Base-by-base conservation (phyloP, 75 land plant species). In the Picea glauca region DNA sequence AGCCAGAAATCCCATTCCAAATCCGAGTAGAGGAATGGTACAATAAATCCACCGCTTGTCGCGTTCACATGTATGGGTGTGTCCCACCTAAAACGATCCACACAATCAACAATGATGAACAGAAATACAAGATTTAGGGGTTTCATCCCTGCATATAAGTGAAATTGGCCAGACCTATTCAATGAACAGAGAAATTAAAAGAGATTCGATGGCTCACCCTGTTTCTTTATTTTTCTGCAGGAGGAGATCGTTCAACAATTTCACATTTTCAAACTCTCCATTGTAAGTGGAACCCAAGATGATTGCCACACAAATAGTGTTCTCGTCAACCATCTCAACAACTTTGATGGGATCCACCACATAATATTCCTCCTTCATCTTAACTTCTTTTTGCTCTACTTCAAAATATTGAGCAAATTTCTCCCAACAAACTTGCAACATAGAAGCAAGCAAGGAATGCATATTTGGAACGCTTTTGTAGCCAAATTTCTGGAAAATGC, bases 251-350 rank as follows among this genome's bases (percentile, higher is more conserved):
- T 86, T 86, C 67, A 86, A 80, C 43, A 79, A 26, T 23, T 65
- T 80, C 33, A 86, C 87, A 79, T 86, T 82, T 77, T 86, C 85
- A 56, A 86, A 86, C 50, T 86, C 87, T 46, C 82, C 87, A 67
- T 86, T 86, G 77, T 86, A 86, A 21, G 85, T 86, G 4, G 87
- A 86, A 15, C 87, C 87, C 43, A 86, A 65, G 58, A 83, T 86
- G 76, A 85, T 81, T 58, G 76, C 68, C 20, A 86, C 79, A 62
- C 82, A 83, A n/a, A 85, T 86, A 9, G 87, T 86, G 77, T 86
- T 86, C 76, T 86, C 87, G 72, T 83, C 87, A 9, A 85, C 86
- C 59, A 86, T 1, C 66, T 80, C 87, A 18, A 86, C 87, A 59
- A 82, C 87, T 43, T 83, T 83, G 0, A 68, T 58, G 33, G 85